These are phyloP conservation scores for Baorangia bicolor DNA, from an alignment of 768 basidiomycete genomes.

Conservation along the genomic window DNA sequence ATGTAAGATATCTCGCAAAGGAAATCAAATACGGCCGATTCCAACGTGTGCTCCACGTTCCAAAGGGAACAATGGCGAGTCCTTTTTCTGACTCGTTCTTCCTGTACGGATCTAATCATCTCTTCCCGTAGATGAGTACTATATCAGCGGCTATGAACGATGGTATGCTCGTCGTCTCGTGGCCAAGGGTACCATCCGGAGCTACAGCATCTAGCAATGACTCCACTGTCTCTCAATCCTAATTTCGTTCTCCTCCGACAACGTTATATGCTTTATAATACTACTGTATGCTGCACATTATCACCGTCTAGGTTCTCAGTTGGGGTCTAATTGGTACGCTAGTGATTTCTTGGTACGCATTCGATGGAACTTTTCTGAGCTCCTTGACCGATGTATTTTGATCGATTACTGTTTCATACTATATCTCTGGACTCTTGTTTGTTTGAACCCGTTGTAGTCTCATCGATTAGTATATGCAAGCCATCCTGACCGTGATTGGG, in stretches of 20 bases:
- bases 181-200: conserved; percentile 33
- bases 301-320: neutral
- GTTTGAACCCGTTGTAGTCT: neutral
- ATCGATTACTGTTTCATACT: neutral
- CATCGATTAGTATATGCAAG: neutral
- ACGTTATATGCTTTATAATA: neutral
- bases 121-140: conserved; percentile 30
- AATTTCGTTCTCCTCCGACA: neutral
- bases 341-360: neutral
- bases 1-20: conserved; percentile 29
- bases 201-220: conserved; percentile 11
- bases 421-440: neutral
- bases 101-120: neutral
- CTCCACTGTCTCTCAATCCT: neutral
- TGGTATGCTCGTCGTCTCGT: conserved; percentile 39
- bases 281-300: conserved; percentile 9
- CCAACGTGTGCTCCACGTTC: conserved; percentile 36
- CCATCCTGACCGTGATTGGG: neutral
- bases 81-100: neutral
- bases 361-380: neutral
- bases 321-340: conserved; percentile 12
- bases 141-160: conserved; percentile 41
- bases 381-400: neutral
- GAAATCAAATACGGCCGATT: conserved; percentile 44
- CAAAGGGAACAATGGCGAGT: conserved; percentile 37